phyloP scores from a whole-genome alignment of 1,139 yeast genomes.

The Geotrichum restrictum region DNA sequence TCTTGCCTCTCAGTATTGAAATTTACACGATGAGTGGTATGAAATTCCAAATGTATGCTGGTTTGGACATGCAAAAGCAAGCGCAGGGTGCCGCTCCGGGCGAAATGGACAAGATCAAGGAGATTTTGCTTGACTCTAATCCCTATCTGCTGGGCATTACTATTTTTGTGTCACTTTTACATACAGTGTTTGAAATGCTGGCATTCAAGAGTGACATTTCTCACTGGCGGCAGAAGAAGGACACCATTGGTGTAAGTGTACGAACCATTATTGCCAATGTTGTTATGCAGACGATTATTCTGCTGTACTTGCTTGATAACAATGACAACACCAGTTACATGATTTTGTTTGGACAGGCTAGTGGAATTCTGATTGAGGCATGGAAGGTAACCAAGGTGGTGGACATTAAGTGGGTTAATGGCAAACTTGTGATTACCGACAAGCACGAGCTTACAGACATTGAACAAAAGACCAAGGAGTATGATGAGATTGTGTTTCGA shows the following conservation, averaged over 20 bases:
- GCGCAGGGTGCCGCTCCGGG: constrained; percentile 28
- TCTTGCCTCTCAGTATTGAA: constrained; percentile 34
- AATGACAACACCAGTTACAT: constrained; percentile 42
- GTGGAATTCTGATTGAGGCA: constrained; percentile 43
- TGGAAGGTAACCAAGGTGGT: constrained; percentile 44
- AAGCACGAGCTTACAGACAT: constrained; percentile 40
- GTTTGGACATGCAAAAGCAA: constrained; percentile 35
- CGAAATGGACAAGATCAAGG: constrained; percentile 40
- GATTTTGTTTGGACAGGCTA: constrained; percentile 41
- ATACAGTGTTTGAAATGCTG: constrained; percentile 40
- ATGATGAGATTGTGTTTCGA: constrained; percentile 42
- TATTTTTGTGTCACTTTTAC: constrained; percentile 38
- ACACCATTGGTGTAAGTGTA: constrained; percentile 42
- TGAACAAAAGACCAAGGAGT: constrained; percentile 43
- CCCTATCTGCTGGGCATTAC: constrained; percentile 40
- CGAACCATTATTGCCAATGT: constrained; percentile 43
- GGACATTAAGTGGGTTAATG: constrained; percentile 31
- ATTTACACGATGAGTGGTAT: constrained; percentile 34
- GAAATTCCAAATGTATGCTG: constrained; percentile 36
- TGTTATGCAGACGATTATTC: constrained; percentile 41
- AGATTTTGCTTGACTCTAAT: constrained; percentile 40
- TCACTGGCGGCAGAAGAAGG: constrained; percentile 42
- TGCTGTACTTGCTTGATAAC: constrained; percentile 40
- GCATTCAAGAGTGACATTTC: constrained; percentile 44
- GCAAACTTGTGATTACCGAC: constrained; percentile 33